A percentile compares a stretch with the other conserved stretches of the same genome.
Evolutionary conservation across 1,284 basidiomycete genomes (phyloP).

Genomic region (Rhodotorula sp.): DNA sequence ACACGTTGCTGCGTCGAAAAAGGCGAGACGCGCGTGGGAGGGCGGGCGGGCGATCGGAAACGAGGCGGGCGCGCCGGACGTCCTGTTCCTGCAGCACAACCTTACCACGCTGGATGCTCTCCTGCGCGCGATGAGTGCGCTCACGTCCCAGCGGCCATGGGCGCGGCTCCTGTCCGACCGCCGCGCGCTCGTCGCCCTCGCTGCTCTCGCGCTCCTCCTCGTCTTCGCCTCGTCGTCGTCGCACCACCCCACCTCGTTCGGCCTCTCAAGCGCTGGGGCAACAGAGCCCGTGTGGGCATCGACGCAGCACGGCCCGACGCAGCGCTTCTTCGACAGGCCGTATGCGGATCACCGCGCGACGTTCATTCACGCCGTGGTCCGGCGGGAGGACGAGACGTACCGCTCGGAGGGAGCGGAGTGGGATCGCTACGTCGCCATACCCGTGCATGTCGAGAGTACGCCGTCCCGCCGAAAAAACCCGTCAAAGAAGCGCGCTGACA

Average conservation of each 20-base stretch:
- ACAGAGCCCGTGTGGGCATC: neutral
- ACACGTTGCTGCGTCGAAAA: neutral
- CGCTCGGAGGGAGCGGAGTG: neutral
- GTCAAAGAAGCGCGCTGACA: too few relatives aligned
- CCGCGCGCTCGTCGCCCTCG: neutral
- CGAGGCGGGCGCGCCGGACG: too few relatives aligned
- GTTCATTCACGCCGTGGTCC: neutral
- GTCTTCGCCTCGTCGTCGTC: neutral
- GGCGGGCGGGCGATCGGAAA: too few relatives aligned
- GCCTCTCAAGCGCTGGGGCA: too few relatives aligned
- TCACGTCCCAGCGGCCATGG: neutral
- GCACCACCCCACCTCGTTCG: neutral
- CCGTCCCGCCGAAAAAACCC: too few relatives aligned
- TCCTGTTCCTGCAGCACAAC: too few relatives aligned
- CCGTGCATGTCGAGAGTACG: neutral
- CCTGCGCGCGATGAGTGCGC: too few relatives aligned
- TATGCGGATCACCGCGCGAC: neutral
- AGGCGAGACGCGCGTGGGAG: too few relatives aligned
- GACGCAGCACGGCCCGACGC: neutral
- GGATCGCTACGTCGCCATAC: neutral
- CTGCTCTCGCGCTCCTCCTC: neutral
- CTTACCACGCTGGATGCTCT: too few relatives aligned
- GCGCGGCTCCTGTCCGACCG: neutral
- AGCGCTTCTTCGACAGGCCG: neutral
- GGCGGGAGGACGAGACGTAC: neutral